Evolutionary conservation across 2,329 filamentous ascomycete genomes (phyloP).

Genomic region (Ilyonectria robusta): DNA sequence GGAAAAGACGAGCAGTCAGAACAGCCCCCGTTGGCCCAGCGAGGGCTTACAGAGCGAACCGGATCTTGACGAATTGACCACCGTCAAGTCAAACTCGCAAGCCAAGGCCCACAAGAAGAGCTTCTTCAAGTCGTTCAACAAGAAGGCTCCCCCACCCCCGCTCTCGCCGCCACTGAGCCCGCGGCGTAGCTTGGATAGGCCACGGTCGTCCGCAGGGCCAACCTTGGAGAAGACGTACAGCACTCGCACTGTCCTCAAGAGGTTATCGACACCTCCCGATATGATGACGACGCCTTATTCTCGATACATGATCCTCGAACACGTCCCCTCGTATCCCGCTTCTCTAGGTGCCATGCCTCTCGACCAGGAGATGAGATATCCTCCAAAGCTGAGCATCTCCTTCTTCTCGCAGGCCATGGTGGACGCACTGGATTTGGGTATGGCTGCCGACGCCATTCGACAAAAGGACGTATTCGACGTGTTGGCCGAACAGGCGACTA

Average conservation of each 20-base stretch:
- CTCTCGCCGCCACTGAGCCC: conserved; percentile 45
- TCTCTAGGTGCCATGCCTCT: conserved; percentile 44
- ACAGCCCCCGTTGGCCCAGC: conserved; percentile 32
- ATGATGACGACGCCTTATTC: conserved; percentile 48
- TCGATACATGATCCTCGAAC: conserved; percentile 52
- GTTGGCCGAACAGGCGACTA: conserved; percentile 63
- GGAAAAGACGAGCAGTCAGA: conserved; percentile 30
- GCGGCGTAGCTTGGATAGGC: conserved; percentile 45
- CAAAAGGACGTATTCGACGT: conserved; percentile 69
- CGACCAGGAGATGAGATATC: conserved; percentile 47
- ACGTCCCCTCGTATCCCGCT: conserved; percentile 43
- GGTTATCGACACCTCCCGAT: conserved; percentile 38
- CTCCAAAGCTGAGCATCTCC: conserved; percentile 56
- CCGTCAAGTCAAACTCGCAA: conserved; percentile 37
- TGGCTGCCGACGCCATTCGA: conserved; percentile 53
- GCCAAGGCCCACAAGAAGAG: conserved; percentile 47
- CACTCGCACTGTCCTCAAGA: conserved; percentile 44
- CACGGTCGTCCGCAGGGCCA: conserved; percentile 42
- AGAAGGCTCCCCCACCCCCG: conserved; percentile 42
- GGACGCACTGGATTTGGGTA: conserved; percentile 61
- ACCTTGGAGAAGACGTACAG: conserved; percentile 45
- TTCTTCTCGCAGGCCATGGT: conserved; percentile 64
- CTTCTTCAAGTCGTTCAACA: conserved; percentile 55
- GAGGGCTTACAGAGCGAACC: conserved; percentile 36
- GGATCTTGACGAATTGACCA: conserved; percentile 47